A percentile compares a stretch with the other conserved stretches of the same genome.
These are phyloP conservation scores for Aspergillus olivimuriae DNA, from an alignment of 495 filamentous ascomycete species.

Conservation along the genomic window DNA sequence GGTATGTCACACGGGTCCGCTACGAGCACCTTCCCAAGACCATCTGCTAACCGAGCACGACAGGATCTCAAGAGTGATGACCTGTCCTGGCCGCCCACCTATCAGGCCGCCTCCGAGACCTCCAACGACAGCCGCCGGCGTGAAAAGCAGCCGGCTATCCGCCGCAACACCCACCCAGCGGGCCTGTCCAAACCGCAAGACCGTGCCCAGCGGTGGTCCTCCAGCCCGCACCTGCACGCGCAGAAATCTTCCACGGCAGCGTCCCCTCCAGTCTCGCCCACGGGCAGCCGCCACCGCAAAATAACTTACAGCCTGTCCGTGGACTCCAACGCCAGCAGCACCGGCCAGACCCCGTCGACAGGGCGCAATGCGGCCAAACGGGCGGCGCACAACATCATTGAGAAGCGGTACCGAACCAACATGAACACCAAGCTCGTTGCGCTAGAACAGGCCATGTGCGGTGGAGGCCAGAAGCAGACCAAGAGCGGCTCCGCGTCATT, in stretches of 20 bases:
- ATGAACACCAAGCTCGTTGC: constrained; percentile 48
- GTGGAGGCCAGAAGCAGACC: constrained; percentile 18
- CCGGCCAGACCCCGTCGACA: constrained; percentile 8
- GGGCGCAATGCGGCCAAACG: constrained; percentile 41
- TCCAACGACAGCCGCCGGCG: too few relatives aligned
- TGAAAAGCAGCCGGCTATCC: constrained; percentile 13
- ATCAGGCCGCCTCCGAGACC: constrained; percentile 7
- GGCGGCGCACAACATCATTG: constrained; percentile 48
- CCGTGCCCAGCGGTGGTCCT: constrained; percentile 29
- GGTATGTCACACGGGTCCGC: too few relatives aligned
- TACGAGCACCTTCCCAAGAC: not conserved
- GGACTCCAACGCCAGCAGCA: constrained; percentile 23
- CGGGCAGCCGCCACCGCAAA: constrained; percentile 16
- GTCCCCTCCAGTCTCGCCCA: constrained; percentile 3
- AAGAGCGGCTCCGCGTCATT: constrained; percentile 29
- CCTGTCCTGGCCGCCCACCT: constrained; percentile 29
- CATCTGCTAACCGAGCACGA: not conserved
- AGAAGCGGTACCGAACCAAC: constrained; percentile 48
- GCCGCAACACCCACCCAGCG: constrained; percentile 10
- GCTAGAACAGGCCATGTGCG: constrained; percentile 36
- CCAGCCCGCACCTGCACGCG: constrained; percentile 28
- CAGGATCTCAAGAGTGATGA: constrained; percentile 41
- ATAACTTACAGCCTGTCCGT: constrained; percentile 23
- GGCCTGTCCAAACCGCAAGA: too few relatives aligned
- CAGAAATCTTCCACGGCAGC: constrained; percentile 21